These are phyloP conservation scores for Diaporthe eres DNA, from an alignment of 2,329 filamentous ascomycete species.

Conservation along the genomic window DNA sequence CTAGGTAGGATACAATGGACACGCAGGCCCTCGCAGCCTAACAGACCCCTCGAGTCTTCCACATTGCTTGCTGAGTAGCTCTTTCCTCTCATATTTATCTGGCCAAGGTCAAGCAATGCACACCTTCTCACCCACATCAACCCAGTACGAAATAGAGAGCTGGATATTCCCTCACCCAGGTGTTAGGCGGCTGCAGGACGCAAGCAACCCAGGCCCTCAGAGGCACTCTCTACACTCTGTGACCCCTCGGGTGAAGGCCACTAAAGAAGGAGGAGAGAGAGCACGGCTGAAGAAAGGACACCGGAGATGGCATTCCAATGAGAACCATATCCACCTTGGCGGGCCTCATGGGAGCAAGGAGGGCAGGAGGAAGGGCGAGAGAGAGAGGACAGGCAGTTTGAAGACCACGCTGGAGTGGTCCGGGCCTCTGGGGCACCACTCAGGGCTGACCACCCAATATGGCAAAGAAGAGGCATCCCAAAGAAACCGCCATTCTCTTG, in stretches of 20 bases:
- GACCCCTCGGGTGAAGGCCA: neutral
- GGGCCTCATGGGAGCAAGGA: neutral
- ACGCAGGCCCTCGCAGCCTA: neutral
- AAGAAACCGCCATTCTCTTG: neutral
- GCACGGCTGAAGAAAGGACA: constrained; percentile 5
- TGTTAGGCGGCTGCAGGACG: neutral
- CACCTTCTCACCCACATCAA: neutral
- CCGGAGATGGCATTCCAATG: neutral
- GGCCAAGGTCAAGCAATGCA: constrained; percentile 1
- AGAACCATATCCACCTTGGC: neutral
- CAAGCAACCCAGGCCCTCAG: neutral
- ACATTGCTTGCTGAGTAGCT: neutral
- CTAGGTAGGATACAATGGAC: neutral
- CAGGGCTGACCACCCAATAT: neutral
- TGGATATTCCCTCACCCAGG: constrained; percentile 18
- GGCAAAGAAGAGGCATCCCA: neutral
- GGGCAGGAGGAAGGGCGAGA: neutral
- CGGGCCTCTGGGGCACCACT: neutral
- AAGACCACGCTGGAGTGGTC: neutral
- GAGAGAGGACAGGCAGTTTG: neutral
- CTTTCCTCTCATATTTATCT: neutral
- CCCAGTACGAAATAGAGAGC: constrained; percentile 28
- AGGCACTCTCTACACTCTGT: neutral
- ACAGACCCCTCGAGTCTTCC: neutral
- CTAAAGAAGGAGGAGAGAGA: neutral